Conservation (phyloP, 257 asterid species). For the Nicotiana knightiana region DNA sequence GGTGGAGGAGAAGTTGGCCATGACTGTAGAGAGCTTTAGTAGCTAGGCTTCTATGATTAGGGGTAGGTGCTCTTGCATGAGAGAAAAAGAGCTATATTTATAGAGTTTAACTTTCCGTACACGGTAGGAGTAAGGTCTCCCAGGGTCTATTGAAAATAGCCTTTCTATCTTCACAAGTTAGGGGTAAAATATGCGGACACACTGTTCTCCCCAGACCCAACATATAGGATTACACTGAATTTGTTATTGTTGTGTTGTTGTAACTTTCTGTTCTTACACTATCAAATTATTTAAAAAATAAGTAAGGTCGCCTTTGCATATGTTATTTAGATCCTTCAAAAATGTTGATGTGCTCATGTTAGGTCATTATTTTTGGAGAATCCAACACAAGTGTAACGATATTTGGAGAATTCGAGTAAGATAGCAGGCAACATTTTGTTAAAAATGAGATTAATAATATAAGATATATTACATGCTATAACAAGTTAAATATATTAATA, state of each 20-base stretch:
- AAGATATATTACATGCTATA: not conserved
- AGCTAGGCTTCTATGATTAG: not conserved
- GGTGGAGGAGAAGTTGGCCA: slow-evolving; percentile 36
- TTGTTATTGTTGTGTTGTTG: too few species aligned
- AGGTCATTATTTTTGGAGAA: not conserved
- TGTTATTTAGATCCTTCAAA: fast-evolving
- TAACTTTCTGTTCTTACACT: not conserved
- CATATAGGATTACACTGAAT: too few species aligned
- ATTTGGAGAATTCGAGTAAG: not conserved
- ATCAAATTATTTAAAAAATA: not conserved
- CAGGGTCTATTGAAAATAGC: too few species aligned
- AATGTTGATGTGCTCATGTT: fast-evolving
- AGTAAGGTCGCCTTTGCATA: not conserved
- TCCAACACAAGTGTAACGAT: not conserved
- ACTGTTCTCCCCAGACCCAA: too few species aligned
- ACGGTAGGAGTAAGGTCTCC: too few species aligned
- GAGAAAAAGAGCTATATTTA: slow-evolving; percentile 15
- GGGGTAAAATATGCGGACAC: too few species aligned
- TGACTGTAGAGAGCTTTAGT: slow-evolving; percentile 9
- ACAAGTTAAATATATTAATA: not conserved
- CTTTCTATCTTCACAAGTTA: too few species aligned
- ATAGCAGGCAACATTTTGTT: not conserved
- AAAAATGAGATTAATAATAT: not conserved
- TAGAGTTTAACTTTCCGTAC: slow-evolving; percentile 15
- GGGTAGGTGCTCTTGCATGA: slow-evolving; percentile 20